These are phyloP conservation scores for Monotropa hypopitys DNA, from an alignment of 179 eudicot species.

Conservation along the genomic window DNA sequence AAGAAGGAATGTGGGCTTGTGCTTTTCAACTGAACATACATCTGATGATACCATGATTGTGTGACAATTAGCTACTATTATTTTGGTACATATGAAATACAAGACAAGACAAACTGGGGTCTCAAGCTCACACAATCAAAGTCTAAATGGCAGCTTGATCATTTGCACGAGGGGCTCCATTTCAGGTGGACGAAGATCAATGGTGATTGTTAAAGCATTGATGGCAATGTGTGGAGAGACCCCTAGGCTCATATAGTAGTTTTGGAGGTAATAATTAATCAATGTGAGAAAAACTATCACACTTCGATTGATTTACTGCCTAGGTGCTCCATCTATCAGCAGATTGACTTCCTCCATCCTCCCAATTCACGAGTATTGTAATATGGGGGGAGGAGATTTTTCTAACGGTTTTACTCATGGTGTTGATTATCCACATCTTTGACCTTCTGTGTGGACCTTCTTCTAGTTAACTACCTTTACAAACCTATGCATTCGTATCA, in stretches of 20 bases:
- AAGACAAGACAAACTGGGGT: background rate
- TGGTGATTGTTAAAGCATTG: no score
- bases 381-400: background rate
- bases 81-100: background rate
- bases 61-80: background rate
- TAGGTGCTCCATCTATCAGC: background rate
- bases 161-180: background rate
- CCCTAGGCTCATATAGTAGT: no score
- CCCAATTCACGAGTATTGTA: background rate
- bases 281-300: no score
- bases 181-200: no score
- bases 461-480: background rate
- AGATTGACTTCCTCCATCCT: background rate
- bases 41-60: conserved; percentile 5
- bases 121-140: background rate
- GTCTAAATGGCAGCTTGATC: background rate
- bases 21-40: no score
- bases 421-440: background rate
- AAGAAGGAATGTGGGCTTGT: no score
- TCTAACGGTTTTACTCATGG: background rate
- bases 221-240: no score
- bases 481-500: background rate
- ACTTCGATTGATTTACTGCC: no score
- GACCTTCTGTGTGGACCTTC: background rate
- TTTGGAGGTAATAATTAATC: no score